Evolutionary conservation across 2,329 filamentous ascomycete genomes (phyloP).

Genomic region (Coniella vitis): DNA sequence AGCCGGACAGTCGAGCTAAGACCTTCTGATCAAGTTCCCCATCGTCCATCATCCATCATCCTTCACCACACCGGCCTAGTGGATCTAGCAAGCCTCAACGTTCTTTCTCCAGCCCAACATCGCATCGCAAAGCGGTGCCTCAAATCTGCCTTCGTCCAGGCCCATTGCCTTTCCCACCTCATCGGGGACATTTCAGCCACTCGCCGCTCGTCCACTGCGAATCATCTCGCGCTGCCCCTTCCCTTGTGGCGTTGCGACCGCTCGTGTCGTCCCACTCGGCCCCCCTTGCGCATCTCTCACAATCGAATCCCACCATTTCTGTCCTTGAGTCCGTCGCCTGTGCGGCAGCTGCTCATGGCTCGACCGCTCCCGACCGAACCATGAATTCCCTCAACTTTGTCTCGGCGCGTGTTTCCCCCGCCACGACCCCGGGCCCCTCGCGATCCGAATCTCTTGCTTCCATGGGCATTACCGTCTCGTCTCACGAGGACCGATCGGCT

Average conservation of each 20-base stretch:
- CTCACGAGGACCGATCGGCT: slow-evolving; percentile 32
- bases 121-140: background rate
- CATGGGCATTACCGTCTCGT: slow-evolving; percentile 39
- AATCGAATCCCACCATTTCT: background rate
- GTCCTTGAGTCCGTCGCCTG: background rate
- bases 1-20: background rate
- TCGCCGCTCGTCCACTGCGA: background rate
- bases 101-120: background rate
- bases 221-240: background rate
- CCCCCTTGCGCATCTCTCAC: background rate
- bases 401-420: slow-evolving; percentile 69
- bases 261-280: background rate
- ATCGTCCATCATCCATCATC: background rate
- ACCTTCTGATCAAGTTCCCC: background rate
- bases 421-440: slow-evolving; percentile 48
- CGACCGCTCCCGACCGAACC: slow-evolving; percentile 43
- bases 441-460: slow-evolving; percentile 55
- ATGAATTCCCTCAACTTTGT: slow-evolving; percentile 98
- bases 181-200: background rate
- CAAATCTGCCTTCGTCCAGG: slow-evolving; percentile 6
- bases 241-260: background rate
- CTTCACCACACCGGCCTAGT: background rate
- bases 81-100: background rate
- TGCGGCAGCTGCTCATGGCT: slow-evolving; percentile 43
- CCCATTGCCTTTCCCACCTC: background rate